Evolutionary conservation across 192 early-diverging fungal species (phyloP).

Genomic region (Glomus cerebriforme): DNA sequence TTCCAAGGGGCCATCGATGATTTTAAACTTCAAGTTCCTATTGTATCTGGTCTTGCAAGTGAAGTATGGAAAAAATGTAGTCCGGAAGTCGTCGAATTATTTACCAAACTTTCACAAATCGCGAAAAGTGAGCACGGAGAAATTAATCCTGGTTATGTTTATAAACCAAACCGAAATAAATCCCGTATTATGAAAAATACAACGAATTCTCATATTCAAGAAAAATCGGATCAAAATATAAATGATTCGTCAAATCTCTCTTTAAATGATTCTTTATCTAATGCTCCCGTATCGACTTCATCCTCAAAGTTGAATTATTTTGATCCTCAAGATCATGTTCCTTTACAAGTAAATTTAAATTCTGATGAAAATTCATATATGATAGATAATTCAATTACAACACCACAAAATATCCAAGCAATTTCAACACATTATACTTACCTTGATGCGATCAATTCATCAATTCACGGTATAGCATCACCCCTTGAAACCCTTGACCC

Average conservation of each 20-base stretch:
- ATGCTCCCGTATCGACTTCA: neutral
- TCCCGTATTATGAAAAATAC: neutral
- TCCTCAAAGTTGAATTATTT: no score
- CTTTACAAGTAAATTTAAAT: neutral
- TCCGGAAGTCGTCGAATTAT: slow-evolving; percentile 21
- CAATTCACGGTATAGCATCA: neutral
- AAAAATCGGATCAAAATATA: neutral
- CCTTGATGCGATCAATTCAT: neutral
- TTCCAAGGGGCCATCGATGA: slow-evolving; percentile 21
- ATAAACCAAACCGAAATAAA: slow-evolving; percentile 15
- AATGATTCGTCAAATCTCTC: neutral
- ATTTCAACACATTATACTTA: neutral
- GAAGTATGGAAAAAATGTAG: slow-evolving; percentile 29
- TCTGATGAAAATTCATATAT: neutral
- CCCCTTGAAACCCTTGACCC: no score
- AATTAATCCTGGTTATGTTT: slow-evolving; percentile 31
- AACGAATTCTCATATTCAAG: neutral
- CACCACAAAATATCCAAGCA: neutral
- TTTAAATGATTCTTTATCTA: neutral
- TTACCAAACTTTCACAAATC: slow-evolving; percentile 20
- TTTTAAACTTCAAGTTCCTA: slow-evolving; percentile 33
- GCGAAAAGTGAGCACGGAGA: slow-evolving; percentile 27
- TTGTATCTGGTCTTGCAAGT: slow-evolving; percentile 25
- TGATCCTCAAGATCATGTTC: neutral
- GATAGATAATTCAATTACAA: neutral